These are phyloP conservation scores for Cornus suecica DNA, from an alignment of 148 eudicot species.

Conservation along the genomic window DNA sequence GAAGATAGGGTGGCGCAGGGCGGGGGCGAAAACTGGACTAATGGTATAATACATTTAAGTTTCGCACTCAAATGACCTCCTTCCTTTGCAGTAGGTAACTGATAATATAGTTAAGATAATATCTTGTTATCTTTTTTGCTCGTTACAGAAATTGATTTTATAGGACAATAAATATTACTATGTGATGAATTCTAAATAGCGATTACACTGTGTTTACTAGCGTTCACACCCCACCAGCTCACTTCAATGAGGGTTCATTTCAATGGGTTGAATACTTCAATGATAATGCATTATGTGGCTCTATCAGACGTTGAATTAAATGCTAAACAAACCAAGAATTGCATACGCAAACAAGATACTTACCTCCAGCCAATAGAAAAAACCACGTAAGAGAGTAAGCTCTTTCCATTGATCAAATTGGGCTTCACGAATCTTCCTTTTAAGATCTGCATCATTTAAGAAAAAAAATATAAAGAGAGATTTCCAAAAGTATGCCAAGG, in stretches of 20 bases:
- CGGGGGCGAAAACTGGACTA: no score
- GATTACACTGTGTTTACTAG: no score
- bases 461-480: neutral
- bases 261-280: neutral
- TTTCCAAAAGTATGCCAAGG: neutral
- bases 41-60: no score
- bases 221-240: no score
- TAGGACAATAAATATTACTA: no score
- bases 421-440: slow-evolving; percentile 25
- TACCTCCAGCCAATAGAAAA: slow-evolving; percentile 46
- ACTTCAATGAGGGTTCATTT: neutral
- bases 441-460: slow-evolving; percentile 23
- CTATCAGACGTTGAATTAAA: neutral
- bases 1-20: no score
- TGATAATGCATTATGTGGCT: neutral
- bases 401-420: slow-evolving; percentile 21
- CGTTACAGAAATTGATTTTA: no score
- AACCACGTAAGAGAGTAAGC: slow-evolving; percentile 45
- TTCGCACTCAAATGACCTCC: no score
- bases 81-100: no score
- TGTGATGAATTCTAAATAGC: no score
- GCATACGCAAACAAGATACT: neutral
- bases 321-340: neutral
- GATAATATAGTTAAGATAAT: no score
- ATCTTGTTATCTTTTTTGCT: no score